Evolutionary conservation across 805 yeast species (phyloP), one percentile per base, ranked within the genome.

Genomic region (Ogataea naganishii): DNA sequence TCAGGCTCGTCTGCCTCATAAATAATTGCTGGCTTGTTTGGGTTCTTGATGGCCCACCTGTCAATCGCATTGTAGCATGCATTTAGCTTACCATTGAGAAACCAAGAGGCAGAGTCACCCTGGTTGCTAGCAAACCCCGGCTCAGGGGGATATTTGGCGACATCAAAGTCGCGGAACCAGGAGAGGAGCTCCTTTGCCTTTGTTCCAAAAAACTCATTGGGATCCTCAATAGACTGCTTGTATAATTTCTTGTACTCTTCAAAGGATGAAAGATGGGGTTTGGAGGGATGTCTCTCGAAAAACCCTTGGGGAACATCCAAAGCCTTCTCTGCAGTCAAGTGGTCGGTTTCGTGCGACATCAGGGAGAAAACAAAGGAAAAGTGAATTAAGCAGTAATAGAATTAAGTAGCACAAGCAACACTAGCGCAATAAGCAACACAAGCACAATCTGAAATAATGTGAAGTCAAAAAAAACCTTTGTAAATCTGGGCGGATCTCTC

Each of bases 51-150:
- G 1, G 94, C 94, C 56, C 80, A 81, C 56, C 92, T 69, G 57
- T 82, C 94, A 31, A 82, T 82, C 66, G 83, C 73, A 55, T 82
- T 82, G 61, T 74, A 82, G 30, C 76, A 69, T 12, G 94, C 94
- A 47, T 82, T 82, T 49, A 82, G 60, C 51, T 80, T 75, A 38
- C 94, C 94, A 34, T 78, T 80, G 18, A 80, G 56, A 51, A 82
- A 82, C 92, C 92, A 82, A 20, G 83, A 72, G 14, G 78, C 56
- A 26, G 66, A 61, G 39, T 64, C 69, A 24, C 69, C 69, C 38
- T 69, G 50, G 38, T 58, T 53, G 54, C 73, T 72, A 32, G 67
- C 60, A 40, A 66, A 53, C 36, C 67, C 55, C 48, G 56, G 43
- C 47, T 57, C 44, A 14, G 56, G 53, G 1, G 76, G 76, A 35